Evolutionary conservation across 139 green algal species (phyloP), one percentile per base, ranked within the genome.

Genomic region (Coccomyxa sp.): DNA sequence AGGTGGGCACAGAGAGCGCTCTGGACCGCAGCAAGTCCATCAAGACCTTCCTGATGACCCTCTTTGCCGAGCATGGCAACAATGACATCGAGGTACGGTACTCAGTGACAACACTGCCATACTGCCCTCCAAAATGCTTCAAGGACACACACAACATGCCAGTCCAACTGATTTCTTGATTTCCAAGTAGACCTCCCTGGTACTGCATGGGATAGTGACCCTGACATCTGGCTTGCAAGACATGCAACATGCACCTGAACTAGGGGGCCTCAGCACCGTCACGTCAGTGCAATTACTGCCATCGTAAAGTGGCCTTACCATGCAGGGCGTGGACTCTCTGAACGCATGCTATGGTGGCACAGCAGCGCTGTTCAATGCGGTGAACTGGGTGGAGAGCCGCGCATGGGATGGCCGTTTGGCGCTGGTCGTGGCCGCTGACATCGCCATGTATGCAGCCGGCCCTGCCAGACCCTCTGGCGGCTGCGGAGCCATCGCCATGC

Each of bases 341-440:
- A 91, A 95, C 76, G 94, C 90, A 31, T 98, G 94, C 90, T 98
- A 93, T 70, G 94, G 92, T 2, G 93, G 86, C 75, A 98, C 94
- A 8, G 88, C 93, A 14, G 94, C 94, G 4, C 78, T 98, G 79
- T 79, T 95, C 33, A 89, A 92, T 58, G 87, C 89, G 0, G 81
- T 88, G 8, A 90, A 92, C 64, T 97, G 93, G 92, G 79, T 94
- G 55, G 87, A 92, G 71, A 79, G 70, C 2, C 38, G 58, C 7
- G 78, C 73, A 27, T 97, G 93, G 92, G 93, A 97, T 74, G 92
- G 93, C 0, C 83, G 94, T 1, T 83, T 92, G 33, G 94, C 91
- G 4, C 73, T 97, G 39, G 94, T 95, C 55, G 94, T 98, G 34
- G 87, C 87, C 8, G 81, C 87, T 5, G 94, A 98, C 82, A 84